These are phyloP conservation scores for Phtheirospermum japonicum DNA, from an alignment of 257 asterid genomes.

Conservation along the genomic window DNA sequence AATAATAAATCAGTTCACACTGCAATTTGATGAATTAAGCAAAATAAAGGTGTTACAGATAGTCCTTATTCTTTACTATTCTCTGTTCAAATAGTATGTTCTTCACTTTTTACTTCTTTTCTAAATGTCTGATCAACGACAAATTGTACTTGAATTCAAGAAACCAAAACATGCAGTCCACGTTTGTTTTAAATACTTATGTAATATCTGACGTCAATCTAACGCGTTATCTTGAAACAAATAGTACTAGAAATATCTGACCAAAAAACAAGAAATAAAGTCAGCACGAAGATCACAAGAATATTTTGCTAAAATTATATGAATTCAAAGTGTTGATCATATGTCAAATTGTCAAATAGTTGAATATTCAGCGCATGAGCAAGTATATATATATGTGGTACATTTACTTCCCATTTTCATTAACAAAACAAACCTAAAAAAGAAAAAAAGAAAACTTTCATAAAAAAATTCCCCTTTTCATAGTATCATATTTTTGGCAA, in stretches of 20 bases:
- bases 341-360: constrained; percentile 7
- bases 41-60: not conserved
- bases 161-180: not conserved
- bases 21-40: not conserved
- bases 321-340: constrained; percentile 23
- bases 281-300: constrained; percentile 31
- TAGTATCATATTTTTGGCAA: not conserved
- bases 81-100: not conserved
- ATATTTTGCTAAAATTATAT: constrained; percentile 7
- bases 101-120: not conserved
- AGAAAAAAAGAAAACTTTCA: too few relatives aligned
- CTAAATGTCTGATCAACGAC: not conserved
- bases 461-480: too few relatives aligned
- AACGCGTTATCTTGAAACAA: not conserved
- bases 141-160: not conserved
- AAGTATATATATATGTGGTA: not conserved
- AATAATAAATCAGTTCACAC: not conserved
- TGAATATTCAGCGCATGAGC: constrained; percentile 21
- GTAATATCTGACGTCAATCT: not conserved
- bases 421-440: not conserved
- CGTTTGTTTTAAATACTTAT: not conserved
- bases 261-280: not conserved
- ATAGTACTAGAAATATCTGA: not conserved
- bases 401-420: not conserved
- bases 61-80: not conserved